Conservation (phyloP, 495 filamentous ascomycete genomes). For the Peziza echinospora region DNA sequence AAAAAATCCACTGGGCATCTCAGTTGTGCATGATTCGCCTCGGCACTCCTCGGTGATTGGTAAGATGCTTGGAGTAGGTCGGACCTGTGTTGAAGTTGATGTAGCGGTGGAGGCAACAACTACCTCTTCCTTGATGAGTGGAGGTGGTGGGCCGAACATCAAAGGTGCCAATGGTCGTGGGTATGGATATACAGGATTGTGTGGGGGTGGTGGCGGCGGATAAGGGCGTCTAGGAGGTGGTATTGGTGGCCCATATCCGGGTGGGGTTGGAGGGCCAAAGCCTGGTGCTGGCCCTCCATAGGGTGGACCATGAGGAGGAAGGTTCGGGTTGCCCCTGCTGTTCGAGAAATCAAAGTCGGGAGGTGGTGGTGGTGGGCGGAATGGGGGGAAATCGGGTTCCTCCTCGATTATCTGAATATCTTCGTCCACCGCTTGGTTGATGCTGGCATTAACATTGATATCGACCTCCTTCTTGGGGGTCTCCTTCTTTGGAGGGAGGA, state of each 20-base stretch:
- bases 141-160: conserved; percentile 15
- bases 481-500: conserved; percentile 35
- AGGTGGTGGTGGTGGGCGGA: background rate
- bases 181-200: background rate
- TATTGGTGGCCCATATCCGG: background rate
- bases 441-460: conserved; percentile 20
- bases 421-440: background rate
- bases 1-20: conserved; percentile 19
- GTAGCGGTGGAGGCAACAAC: conserved; percentile 13
- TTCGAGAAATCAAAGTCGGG: no score
- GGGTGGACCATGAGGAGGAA: no score
- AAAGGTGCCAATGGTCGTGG: conserved; percentile 6
- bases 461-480: conserved; percentile 31
- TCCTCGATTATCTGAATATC: background rate
- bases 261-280: background rate
- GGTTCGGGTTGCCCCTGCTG: no score
- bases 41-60: background rate
- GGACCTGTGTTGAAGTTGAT: background rate
- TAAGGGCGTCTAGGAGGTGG: conserved; percentile 2
- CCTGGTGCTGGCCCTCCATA: background rate
- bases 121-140: conserved; percentile 21
- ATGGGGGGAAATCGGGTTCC: background rate
- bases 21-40: conserved; percentile 9
- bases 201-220: background rate
- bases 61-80: conserved; percentile 2